Evolutionary conservation across 495 filamentous ascomycete species (phyloP).

Genomic region (Neurospora sublineolata): DNA sequence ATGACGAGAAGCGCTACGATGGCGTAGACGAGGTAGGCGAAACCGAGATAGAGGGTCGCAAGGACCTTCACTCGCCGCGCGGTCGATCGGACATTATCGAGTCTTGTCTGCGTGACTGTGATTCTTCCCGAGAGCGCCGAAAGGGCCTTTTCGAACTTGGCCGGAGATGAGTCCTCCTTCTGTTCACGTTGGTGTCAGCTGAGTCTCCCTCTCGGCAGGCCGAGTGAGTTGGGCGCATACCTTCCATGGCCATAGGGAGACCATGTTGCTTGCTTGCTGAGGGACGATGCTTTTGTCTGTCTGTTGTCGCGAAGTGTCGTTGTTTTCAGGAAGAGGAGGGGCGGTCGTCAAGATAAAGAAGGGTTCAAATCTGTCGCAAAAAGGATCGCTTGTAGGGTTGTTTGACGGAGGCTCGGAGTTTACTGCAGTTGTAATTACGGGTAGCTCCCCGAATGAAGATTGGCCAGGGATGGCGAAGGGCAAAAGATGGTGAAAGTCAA

Average conservation of each 20-base stretch:
- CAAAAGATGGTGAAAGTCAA: background rate
- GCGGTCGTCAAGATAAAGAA: background rate
- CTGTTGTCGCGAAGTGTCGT: background rate
- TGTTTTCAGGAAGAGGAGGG: background rate
- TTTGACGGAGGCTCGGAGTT: background rate
- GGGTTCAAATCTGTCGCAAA: background rate
- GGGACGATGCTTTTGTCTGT: background rate
- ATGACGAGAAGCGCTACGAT: constrained; percentile 73
- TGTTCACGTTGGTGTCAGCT: constrained; percentile 19
- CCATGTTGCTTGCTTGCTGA: constrained; percentile 41
- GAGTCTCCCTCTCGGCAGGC: constrained; percentile 5
- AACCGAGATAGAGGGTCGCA: constrained; percentile 78
- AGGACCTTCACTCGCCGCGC: constrained; percentile 72
- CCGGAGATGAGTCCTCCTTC: constrained; percentile 75
- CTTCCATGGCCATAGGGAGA: constrained; percentile 59
- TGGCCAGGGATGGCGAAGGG: background rate
- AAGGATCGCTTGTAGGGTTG: background rate
- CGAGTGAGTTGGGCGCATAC: constrained; percentile 9
- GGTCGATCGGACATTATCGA: constrained; percentile 58
- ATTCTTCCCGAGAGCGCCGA: constrained; percentile 74
- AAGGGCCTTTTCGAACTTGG: constrained; percentile 84
- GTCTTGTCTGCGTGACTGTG: constrained; percentile 51
- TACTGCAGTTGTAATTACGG: background rate
- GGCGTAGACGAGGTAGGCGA: constrained; percentile 77
- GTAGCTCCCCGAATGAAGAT: background rate